Conservation (phyloP, 306 rosid species). For the Gillenia trifoliata region DNA sequence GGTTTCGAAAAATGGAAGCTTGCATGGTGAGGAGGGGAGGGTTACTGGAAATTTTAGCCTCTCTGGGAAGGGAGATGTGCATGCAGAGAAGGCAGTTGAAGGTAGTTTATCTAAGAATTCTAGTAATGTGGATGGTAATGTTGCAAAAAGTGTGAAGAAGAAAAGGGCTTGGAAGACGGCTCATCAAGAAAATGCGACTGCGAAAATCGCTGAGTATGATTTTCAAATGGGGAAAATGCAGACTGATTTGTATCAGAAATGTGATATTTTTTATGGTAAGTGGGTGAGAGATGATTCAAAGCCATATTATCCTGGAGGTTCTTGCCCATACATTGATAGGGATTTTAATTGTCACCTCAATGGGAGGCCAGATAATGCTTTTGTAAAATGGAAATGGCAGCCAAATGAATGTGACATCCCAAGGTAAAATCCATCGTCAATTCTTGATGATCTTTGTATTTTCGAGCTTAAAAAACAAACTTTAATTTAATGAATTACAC, state of each 20-base stretch:
- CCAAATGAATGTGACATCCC: slow-evolving; percentile 82
- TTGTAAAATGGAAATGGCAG: slow-evolving; percentile 88
- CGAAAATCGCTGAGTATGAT: slow-evolving; percentile 10
- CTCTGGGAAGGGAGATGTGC: slow-evolving; percentile 4
- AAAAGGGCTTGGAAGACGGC: not conserved
- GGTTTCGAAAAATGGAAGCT: slow-evolving; percentile 20
- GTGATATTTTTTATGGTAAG: slow-evolving; percentile 67
- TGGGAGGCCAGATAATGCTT: slow-evolving; percentile 69
- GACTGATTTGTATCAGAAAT: slow-evolving; percentile 32
- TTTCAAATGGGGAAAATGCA: slow-evolving; percentile 13
- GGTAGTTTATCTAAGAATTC: slow-evolving; percentile 10
- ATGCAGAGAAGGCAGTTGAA: not conserved
- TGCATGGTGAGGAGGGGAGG: slow-evolving; percentile 19
- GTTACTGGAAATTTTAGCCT: slow-evolving; percentile 20
- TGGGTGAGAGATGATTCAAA: slow-evolving; percentile 84
- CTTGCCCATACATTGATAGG: slow-evolving; percentile 74
- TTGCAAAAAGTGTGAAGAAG: slow-evolving; percentile 3
- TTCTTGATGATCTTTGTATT: not conserved
- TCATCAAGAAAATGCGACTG: slow-evolving; percentile 11
- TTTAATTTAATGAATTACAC: no score
- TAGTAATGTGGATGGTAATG: slow-evolving; percentile 10
- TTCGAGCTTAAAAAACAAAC: no score
- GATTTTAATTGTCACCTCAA: slow-evolving; percentile 79
- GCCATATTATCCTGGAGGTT: slow-evolving; percentile 81
- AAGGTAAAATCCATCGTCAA: slow-evolving; percentile 42